phyloP scores from a whole-genome alignment of 2,329 filamentous ascomycete species.

The Byssoonygena ceratinophila region DNA sequence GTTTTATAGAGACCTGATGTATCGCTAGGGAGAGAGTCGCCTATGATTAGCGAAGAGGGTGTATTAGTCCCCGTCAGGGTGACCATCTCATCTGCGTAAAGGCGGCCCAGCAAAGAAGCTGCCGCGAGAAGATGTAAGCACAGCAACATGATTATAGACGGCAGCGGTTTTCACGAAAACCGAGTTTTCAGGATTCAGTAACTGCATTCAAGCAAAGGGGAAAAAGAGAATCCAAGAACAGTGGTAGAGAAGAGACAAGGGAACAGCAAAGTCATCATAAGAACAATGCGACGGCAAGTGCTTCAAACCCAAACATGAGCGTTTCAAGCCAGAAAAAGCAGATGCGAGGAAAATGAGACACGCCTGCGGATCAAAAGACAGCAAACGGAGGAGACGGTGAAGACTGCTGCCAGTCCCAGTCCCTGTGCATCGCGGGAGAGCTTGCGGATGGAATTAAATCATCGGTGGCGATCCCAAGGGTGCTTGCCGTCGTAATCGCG shows the following conservation, averaged over 20 bases:
- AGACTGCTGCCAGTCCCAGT: not conserved
- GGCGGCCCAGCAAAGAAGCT: not conserved
- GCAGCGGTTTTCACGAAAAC: not conserved
- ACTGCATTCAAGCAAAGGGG: not conserved
- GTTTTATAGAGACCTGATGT: conserved; percentile 21
- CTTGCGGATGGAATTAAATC: not conserved
- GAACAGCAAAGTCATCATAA: not conserved
- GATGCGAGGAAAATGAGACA: not conserved
- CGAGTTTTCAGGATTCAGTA: not conserved
- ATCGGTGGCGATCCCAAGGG: conserved; percentile 1
- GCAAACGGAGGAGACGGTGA: too few relatives aligned
- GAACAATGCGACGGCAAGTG: not conserved
- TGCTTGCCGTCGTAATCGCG: conserved; percentile 3
- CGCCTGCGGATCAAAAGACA: not conserved
- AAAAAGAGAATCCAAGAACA: not conserved
- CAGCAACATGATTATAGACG: not conserved
- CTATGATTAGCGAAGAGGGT: conserved; percentile 11
- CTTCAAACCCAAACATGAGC: not conserved
- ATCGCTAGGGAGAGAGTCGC: conserved; percentile 14
- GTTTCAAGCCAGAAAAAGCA: not conserved
- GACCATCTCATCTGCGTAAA: not conserved
- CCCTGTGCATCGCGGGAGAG: not conserved
- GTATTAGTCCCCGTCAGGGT: conserved; percentile 13
- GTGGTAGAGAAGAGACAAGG: not conserved
- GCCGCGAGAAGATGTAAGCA: not conserved